Conservation (phyloP, 768 basidiomycete genomes). For the Candolleomyces eurysporus region DNA sequence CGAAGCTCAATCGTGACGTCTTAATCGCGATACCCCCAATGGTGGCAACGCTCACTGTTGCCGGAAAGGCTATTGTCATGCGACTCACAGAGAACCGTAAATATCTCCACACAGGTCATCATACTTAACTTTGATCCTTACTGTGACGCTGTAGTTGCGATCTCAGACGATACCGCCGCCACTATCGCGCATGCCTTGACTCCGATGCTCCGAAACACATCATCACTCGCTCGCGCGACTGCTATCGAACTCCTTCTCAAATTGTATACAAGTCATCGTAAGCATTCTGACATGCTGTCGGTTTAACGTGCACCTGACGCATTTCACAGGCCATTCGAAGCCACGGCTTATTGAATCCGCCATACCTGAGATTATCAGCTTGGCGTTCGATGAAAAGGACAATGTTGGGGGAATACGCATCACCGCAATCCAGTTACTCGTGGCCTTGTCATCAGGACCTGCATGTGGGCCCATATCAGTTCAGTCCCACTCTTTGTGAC, state of each 20-base stretch:
- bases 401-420: not conserved
- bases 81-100: not conserved
- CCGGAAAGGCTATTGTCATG: not conserved
- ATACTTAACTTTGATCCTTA: too few relatives aligned
- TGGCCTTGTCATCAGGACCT: not conserved
- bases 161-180: not conserved
- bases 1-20: conserved; percentile 1
- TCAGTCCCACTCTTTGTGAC: not conserved
- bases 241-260: not conserved
- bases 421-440: not conserved
- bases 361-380: not conserved
- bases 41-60: not conserved
- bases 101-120: not conserved
- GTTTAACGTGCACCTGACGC: too few relatives aligned
- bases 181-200: not conserved
- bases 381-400: not conserved
- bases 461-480: not conserved
- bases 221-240: not conserved
- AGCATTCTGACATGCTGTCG: not conserved
- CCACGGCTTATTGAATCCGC: not conserved
- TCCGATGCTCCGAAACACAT: not conserved
- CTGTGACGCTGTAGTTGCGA: not conserved
- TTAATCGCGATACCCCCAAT: not conserved
- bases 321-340: not conserved
- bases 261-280: not conserved